Evolutionary conservation across 306 rosid genomes (phyloP), one percentile per base, ranked within the genome.

Genomic region (Biancaea sappan): DNA sequence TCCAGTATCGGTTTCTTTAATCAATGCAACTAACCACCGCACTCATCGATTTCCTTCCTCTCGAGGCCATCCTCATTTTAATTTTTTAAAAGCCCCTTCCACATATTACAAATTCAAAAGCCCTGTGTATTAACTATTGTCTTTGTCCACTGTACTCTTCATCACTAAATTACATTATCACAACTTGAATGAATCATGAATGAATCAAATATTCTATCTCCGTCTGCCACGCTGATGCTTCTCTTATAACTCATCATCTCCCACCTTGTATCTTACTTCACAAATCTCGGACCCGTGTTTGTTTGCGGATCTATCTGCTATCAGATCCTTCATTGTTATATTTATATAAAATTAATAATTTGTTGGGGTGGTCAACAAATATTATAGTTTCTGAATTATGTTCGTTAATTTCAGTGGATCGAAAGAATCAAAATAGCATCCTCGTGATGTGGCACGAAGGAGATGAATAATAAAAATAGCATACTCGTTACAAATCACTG

Each of bases 211-310:
- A 58, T 58, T 58, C 22, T 58, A 58, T 16, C n/a, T n/a, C n/a
- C n/a, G 15, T 15, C 64, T 34, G 40, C 21, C 24, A 29, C n/a
- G n/a, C n/a, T n/a, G n/a, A n/a, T 14, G 38, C 61, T 31, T 28
- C 58, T 28, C 68, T 13, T 41, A n/a, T n/a, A 72, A 28, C 69
- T 14, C 67, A 14, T n/a, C n/a, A n/a, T n/a, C n/a, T n/a, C 59
- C 59, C 59, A 52, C 29, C 16, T 11, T 24, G n/a, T 32, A 19
- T 35, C 34, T 13, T 14, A n/a, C 31, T 47, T 32, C 38, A 28
- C 43, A 73, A 22, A 61, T 34, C 34, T 47, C 11, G 21, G 47
- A 22, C 34, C 7, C 18, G 13, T 3, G 51, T 21, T 35, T 59
- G 56, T 35, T 46, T 52, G 52, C 15, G 37, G 64, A 70, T 70